These are phyloP conservation scores for Rhizophora apiculata DNA, from an alignment of 345 rosid species.

Conservation along the genomic window DNA sequence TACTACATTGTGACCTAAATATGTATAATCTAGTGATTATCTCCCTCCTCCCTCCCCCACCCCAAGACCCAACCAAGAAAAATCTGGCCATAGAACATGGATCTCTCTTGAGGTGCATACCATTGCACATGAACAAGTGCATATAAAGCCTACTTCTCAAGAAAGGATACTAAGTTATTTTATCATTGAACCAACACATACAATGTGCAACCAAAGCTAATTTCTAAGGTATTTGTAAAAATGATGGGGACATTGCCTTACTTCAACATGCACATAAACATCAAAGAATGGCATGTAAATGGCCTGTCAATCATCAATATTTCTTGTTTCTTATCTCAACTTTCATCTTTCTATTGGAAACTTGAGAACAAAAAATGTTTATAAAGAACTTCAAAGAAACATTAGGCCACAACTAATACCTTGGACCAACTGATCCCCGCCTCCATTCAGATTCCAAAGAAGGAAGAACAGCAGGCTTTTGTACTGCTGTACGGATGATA, in stretches of 20 bases:
- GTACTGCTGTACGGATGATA: slow-evolving; percentile 65
- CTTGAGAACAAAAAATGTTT: neutral
- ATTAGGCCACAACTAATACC: slow-evolving; percentile 40
- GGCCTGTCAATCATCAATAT: no score
- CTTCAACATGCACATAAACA: neutral
- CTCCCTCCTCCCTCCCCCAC: no score
- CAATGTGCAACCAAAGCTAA: neutral
- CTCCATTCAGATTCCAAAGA: slow-evolving; percentile 80
- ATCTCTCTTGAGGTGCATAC: no score
- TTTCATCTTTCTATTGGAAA: neutral
- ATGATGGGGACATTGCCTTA: neutral
- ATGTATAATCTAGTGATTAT: no score
- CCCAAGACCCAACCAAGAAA: no score
- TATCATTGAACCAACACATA: neutral
- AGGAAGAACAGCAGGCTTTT: slow-evolving; percentile 73
- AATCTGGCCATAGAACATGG: no score
- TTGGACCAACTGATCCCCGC: slow-evolving; percentile 72
- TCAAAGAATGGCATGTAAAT: neutral
- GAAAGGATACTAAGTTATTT: neutral
- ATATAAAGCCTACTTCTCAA: neutral
- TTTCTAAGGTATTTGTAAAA: neutral
- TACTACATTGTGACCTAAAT: no score
- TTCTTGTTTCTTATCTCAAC: no score
- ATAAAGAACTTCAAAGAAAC: neutral
- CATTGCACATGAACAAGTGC: no score